A percentile compares a stretch with the other conserved stretches of the same genome.
phyloP scores from a whole-genome alignment of 2,329 filamentous ascomycete genomes.

The Ophiostoma pallidulum region DNA sequence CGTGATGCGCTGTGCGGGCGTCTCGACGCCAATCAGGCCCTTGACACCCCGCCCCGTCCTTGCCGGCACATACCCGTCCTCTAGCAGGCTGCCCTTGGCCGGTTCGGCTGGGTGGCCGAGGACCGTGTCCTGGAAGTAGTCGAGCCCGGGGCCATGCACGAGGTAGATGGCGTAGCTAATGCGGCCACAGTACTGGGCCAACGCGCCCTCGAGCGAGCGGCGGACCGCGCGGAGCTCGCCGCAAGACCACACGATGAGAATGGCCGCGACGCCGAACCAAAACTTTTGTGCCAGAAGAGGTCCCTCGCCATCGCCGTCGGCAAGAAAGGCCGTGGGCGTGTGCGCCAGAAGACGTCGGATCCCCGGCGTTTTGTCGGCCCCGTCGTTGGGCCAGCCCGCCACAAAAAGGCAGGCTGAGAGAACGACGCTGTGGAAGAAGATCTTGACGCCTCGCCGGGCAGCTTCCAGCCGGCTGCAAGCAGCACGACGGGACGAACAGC shows the following conservation, averaged over 20 bases:
- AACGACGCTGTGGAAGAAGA: constrained; percentile 15
- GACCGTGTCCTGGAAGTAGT: constrained; percentile 25
- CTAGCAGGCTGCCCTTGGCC: constrained; percentile 18
- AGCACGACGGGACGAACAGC: no score
- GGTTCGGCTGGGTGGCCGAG: constrained; percentile 23
- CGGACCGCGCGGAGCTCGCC: constrained; percentile 28
- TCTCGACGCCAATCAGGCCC: constrained; percentile 25
- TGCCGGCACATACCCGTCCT: no score
- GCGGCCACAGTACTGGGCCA: constrained; percentile 46
- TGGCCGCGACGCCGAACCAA: constrained; percentile 28
- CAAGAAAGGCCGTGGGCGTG: constrained; percentile 27
- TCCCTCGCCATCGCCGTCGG: background rate
- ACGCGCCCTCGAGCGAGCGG: constrained; percentile 33
- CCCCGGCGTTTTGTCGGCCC: constrained; percentile 25
- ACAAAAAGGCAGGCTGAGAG: constrained; percentile 18
- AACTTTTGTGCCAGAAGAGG: constrained; percentile 26
- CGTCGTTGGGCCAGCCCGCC: constrained; percentile 32
- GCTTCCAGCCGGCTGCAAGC: no score
- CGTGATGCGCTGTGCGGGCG: constrained; percentile 22
- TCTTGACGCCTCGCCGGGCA: no score
- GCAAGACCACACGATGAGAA: constrained; percentile 29
- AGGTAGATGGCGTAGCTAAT: constrained; percentile 51
- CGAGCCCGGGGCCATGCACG: constrained; percentile 44
- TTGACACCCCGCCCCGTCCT: no score
- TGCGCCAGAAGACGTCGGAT: constrained; percentile 24